Conservation (phyloP, 345 rosid species). For the Camelina neglecta region DNA sequence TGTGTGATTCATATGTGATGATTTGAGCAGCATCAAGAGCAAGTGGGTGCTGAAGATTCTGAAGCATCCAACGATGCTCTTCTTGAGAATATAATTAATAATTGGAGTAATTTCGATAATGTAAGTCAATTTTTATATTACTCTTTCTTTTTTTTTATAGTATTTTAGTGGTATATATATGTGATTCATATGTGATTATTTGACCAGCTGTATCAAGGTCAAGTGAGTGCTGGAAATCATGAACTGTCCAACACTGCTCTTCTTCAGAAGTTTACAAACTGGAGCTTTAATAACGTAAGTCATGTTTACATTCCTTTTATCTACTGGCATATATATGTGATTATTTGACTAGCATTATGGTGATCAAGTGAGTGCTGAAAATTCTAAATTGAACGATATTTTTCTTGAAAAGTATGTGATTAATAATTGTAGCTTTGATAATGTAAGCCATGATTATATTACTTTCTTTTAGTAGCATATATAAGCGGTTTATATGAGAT, state of each 20-base stretch:
- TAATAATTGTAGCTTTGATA: no score
- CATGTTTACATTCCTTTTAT: not conserved
- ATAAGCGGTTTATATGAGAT: not conserved
- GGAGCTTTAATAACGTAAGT: conserved; percentile 9
- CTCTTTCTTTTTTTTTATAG: no score
- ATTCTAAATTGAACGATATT: not conserved
- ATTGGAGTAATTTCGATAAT: not conserved
- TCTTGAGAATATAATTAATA: not conserved
- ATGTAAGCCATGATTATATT: no score
- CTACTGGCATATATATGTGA: no score
- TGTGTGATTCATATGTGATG: conserved; percentile 3
- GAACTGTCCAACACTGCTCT: not conserved
- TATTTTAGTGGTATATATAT: no score
- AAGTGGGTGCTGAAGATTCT: not conserved
- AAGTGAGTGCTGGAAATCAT: not conserved
- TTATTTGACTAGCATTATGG: not conserved
- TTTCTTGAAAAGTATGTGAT: not conserved
- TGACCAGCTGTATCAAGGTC: conserved; percentile 10
- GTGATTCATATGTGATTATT: conserved; percentile 15
- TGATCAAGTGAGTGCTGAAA: not conserved
- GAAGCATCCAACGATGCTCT: not conserved
- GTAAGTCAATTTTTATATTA: not conserved
- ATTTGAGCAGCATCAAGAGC: conserved; percentile 17
- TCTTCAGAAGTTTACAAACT: not conserved
- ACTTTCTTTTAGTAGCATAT: not conserved